A percentile compares a stretch with the other conserved stretches of the same genome.
phyloP scores from a whole-genome alignment of 192 early-diverging fungal genomes.

The Linnemannia hyalina region DNA sequence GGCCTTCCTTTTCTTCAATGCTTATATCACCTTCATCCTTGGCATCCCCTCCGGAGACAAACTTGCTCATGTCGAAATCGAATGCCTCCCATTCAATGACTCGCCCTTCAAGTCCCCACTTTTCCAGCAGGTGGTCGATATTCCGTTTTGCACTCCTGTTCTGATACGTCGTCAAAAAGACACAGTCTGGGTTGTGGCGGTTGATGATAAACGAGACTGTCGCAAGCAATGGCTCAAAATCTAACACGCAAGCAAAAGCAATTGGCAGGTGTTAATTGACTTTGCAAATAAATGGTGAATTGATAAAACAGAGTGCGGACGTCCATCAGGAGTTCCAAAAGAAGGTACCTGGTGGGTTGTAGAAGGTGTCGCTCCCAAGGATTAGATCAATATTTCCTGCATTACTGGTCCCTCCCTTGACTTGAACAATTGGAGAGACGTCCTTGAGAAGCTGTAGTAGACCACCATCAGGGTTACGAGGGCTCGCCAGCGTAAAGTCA shows the following conservation, averaged over 20 bases:
- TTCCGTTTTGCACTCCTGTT: constrained; percentile 75
- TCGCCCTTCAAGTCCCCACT: constrained; percentile 65
- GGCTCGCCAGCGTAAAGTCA: constrained; percentile 34
- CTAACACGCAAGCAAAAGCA: constrained; percentile 28
- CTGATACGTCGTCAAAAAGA: constrained; percentile 82
- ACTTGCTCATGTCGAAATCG: constrained; percentile 54
- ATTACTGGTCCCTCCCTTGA: background rate
- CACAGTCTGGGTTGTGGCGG: constrained; percentile 62
- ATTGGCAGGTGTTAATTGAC: background rate
- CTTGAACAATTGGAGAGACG: constrained; percentile 10
- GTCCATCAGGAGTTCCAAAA: background rate
- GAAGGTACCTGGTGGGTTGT: constrained; percentile 64
- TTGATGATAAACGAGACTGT: constrained; percentile 72
- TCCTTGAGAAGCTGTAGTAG: constrained; percentile 56
- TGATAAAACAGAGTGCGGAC: background rate
- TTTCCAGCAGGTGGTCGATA: constrained; percentile 72
- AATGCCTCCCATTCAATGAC: constrained; percentile 55
- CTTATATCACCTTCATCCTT: background rate
- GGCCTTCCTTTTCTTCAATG: background rate
- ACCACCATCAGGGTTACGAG: constrained; percentile 23
- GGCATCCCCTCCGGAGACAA: constrained; percentile 9
- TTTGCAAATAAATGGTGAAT: background rate
- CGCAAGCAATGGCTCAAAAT: constrained; percentile 76
- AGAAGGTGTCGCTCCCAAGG: constrained; percentile 71
- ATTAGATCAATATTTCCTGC: constrained; percentile 58